A percentile compares a stretch with the other conserved stretches of the same genome.
These are phyloP conservation scores for Talinum fruticosum DNA, from an alignment of 148 eudicot genomes.

Conservation along the genomic window DNA sequence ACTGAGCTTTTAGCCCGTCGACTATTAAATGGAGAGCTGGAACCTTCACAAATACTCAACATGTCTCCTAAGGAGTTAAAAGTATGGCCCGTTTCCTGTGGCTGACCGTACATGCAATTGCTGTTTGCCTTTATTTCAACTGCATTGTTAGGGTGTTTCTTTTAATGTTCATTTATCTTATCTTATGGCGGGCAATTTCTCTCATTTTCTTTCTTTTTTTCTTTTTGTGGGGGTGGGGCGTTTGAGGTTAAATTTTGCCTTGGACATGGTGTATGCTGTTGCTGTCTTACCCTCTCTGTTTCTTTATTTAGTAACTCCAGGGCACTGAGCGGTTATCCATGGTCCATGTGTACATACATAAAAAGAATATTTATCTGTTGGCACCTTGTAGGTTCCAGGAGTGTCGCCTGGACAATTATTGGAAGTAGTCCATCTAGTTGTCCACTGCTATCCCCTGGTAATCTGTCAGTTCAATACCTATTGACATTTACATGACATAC, in stretches of 20 bases:
- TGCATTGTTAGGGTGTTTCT: background rate
- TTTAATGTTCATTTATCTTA: background rate
- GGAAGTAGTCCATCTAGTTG: too few species aligned
- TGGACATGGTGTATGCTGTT: background rate
- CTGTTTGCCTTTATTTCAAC: background rate
- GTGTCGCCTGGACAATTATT: too few species aligned
- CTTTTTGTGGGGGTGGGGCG: background rate
- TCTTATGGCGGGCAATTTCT: too few species aligned
- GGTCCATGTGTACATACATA: background rate
- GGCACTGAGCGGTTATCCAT: background rate
- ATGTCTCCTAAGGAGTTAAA: conserved; percentile 86
- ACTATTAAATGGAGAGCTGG: conserved; percentile 71
- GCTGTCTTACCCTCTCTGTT: background rate
- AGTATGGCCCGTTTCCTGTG: conserved; percentile 37
- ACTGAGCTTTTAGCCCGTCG: conserved; percentile 65
- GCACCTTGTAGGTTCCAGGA: background rate
- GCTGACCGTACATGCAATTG: background rate
- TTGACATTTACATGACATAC: too few species aligned
- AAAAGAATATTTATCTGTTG: too few species aligned
- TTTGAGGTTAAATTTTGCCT: conserved; percentile 1
- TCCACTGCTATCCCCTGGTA: too few species aligned
- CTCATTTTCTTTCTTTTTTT: background rate
- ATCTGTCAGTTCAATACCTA: too few species aligned
- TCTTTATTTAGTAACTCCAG: background rate
- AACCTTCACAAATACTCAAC: conserved; percentile 70